Evolutionary conservation across 1,139 yeast species (phyloP), one percentile per base, ranked within the genome.

Genomic region (Taphrina confusa): DNA sequence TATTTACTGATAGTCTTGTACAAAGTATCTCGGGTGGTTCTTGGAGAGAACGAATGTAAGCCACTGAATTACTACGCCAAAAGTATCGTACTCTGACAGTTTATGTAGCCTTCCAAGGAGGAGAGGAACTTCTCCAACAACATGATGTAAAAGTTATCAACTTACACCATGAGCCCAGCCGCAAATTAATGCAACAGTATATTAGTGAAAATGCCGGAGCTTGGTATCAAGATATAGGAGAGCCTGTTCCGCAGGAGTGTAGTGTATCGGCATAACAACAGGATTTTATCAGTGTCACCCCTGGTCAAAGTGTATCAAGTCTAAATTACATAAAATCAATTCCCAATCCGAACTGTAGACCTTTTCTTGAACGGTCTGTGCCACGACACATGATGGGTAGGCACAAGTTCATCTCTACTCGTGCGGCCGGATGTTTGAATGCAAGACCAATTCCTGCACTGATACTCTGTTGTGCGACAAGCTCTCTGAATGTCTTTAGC

Each of bases 281-380:
- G 2, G 39, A 3, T 34, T 4, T n/a, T 4, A 6, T n/a, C 16
- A 6, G 16, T n/a, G 14, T 8, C 9, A 39, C 20, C 6, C 25
- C 9, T 6, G 12, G 12, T n/a, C 12, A 4, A 20, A 11, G 8
- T 36, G 46, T 36, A 3, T 2, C 9, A 22, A 12, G 37, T 11
- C 5, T 20, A 14, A 12, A 1, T 22, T 37, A 56, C 40, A 56
- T 23, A 23, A 76, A 72, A 89, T 90, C 20, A 92, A 84, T 51
- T 89, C 97, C 97, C 57, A 92, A 82, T 18, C 98, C 98, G 72
- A 90, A 91, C 71, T 92, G 97, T 37, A 92, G 72, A 0, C 98
- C 98, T 70, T 88, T 90, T 67, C 96, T 77, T 4, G 81, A 71
- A 28, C 80, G 78, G 68, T 92, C 98, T 37, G 81, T 75, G 12